Conservation (phyloP, 192 early-diverging fungal genomes). For the Chytriomyces confervae region DNA sequence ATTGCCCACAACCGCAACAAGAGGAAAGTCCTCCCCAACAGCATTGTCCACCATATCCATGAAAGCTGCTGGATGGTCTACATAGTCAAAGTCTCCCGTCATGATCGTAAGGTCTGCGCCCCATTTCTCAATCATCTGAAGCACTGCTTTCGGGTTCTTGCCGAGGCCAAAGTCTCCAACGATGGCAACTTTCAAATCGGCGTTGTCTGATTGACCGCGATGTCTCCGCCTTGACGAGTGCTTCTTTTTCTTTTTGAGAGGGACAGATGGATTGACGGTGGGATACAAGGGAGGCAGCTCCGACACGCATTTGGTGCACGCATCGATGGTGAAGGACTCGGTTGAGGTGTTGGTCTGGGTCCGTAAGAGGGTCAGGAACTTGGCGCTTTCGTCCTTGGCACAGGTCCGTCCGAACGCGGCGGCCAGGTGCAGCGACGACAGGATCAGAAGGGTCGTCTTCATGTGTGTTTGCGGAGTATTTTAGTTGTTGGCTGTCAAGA, state of each 20-base stretch:
- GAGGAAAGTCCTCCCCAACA: slow-evolving; percentile 37
- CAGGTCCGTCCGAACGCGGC: not conserved
- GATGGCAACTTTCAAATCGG: slow-evolving; percentile 40
- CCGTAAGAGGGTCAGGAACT: not conserved
- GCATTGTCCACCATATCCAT: slow-evolving; percentile 28
- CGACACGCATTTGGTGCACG: slow-evolving; percentile 10
- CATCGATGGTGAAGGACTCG: no score
- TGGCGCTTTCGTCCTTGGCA: not conserved
- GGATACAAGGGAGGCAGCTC: not conserved
- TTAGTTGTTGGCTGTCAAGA: not conserved
- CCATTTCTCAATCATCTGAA: slow-evolving; percentile 38
- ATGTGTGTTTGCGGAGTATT: not conserved
- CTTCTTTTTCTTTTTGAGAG: not conserved
- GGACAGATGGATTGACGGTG: no score
- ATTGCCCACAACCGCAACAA: slow-evolving; percentile 44
- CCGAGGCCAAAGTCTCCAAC: slow-evolving; percentile 44
- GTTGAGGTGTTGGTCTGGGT: no score
- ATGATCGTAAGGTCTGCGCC: slow-evolving; percentile 28
- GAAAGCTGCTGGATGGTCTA: slow-evolving; percentile 40
- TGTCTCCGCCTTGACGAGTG: not conserved
- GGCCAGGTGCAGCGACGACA: not conserved
- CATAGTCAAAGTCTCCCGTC: slow-evolving; percentile 50
- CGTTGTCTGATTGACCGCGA: not conserved
- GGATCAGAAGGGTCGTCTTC: not conserved
- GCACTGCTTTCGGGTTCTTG: slow-evolving; percentile 26